phyloP scores from a whole-genome alignment of 208 protist species.

The Porcisia hertigi region DNA sequence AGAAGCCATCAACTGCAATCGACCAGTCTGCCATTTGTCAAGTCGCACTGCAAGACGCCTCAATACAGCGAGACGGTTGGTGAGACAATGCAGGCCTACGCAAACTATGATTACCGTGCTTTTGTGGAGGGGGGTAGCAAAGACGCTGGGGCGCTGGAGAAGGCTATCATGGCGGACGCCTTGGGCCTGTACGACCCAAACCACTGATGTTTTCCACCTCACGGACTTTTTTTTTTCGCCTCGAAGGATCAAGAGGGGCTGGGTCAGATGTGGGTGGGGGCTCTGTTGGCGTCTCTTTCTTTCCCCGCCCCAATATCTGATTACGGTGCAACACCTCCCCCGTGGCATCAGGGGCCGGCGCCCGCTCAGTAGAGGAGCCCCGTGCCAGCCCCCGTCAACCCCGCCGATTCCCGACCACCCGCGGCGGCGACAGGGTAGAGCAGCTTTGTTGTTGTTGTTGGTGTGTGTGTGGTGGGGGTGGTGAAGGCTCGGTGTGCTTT shows the following conservation, averaged over 20 bases:
- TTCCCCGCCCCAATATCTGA: not conserved
- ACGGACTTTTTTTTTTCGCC: not conserved
- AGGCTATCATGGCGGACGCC: constrained; percentile 84
- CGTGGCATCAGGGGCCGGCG: not conserved
- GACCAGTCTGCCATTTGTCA: constrained; percentile 48
- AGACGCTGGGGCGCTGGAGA: constrained; percentile 59
- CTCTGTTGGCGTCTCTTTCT: not conserved
- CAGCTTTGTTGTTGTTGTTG: no score
- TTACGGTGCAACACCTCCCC: not conserved
- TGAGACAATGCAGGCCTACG: constrained; percentile 39
- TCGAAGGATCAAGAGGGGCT: not conserved
- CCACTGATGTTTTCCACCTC: constrained; percentile 10
- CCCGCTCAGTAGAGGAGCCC: not conserved
- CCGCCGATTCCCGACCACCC: not conserved
- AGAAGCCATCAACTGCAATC: not conserved
- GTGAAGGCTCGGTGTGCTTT: not conserved
- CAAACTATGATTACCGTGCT: constrained; percentile 80
- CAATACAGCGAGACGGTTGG: constrained; percentile 64
- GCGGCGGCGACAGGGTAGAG: not conserved
- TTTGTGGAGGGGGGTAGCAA: constrained; percentile 62
- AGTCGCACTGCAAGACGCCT: constrained; percentile 26
- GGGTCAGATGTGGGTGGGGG: not conserved
- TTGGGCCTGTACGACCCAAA: constrained; percentile 63
- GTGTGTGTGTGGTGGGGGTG: not conserved
- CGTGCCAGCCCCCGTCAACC: not conserved